A percentile compares a stretch with the other conserved stretches of the same genome.
Conservation (phyloP, 805 yeast species). For the Phaffomyces thermotolerans region DNA sequence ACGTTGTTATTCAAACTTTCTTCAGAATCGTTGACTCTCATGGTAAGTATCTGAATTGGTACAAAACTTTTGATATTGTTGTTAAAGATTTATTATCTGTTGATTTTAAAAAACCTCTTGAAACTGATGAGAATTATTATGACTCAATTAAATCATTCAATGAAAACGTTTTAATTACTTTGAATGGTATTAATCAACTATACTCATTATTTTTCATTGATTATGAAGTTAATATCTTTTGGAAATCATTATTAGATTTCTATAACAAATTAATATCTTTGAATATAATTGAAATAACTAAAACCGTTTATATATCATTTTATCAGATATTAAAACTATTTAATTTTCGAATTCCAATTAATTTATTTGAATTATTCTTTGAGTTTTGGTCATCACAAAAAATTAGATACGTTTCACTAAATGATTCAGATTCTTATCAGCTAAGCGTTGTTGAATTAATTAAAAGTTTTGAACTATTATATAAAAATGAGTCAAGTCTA, state of each 20-base stretch:
- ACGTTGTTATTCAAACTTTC: slow-evolving; percentile 85
- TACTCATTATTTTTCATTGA: slow-evolving; percentile 45
- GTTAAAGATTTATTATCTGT: slow-evolving; percentile 42
- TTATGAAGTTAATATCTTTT: slow-evolving; percentile 32
- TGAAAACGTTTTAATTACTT: slow-evolving; percentile 54
- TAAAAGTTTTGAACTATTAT: slow-evolving; percentile 43
- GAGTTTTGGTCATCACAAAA: slow-evolving; percentile 43
- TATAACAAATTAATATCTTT: slow-evolving; percentile 34
- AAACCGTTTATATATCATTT: slow-evolving; percentile 48
- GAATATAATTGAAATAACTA: slow-evolving; percentile 46
- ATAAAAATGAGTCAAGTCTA: slow-evolving; percentile 25
- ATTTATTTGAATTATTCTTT: slow-evolving; percentile 34
- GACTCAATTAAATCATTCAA: slow-evolving; percentile 37
- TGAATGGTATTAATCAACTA: slow-evolving; percentile 60
- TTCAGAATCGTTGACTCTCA: slow-evolving; percentile 76
- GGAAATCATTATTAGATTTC: slow-evolving; percentile 52
- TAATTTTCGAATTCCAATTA: slow-evolving; percentile 22
- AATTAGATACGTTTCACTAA: slow-evolving; percentile 36
- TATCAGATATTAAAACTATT: slow-evolving; percentile 38
- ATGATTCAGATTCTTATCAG: slow-evolving; percentile 39
- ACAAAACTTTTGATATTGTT: slow-evolving; percentile 55
- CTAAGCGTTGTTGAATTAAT: slow-evolving; percentile 53
- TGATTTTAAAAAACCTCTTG: slow-evolving; percentile 11
- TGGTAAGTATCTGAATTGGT: slow-evolving; percentile 58
- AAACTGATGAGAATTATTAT: slow-evolving; percentile 17